phyloP scores from a whole-genome alignment of 257 asterid genomes.

The Gentiana straminea region DNA sequence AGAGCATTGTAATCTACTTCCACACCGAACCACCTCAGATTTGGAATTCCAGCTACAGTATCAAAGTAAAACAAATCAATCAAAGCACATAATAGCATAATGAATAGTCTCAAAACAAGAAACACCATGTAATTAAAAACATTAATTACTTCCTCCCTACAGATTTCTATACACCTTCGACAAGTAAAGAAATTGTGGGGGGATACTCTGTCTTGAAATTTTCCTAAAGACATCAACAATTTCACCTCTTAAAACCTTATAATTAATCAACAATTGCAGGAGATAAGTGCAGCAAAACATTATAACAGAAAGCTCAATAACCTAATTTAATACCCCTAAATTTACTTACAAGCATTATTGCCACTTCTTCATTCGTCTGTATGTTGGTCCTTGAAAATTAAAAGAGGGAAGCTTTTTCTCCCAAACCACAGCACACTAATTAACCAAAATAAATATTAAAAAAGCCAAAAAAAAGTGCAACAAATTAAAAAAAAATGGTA shows the following conservation, averaged over 20 bases:
- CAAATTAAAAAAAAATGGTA: no score
- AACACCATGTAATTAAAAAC: neutral
- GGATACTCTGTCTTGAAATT: slow-evolving; percentile 92
- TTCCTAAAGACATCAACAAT: slow-evolving; percentile 37
- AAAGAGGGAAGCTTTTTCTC: neutral
- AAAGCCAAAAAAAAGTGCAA: no score
- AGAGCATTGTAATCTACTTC: slow-evolving; percentile 95
- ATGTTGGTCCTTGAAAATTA: slow-evolving; percentile 40
- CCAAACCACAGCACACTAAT: neutral
- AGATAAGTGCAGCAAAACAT: neutral
- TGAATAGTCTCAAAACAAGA: neutral
- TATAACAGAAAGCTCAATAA: no score
- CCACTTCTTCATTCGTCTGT: slow-evolving; percentile 81
- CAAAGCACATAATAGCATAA: slow-evolving; percentile 2
- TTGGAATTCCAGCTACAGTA: slow-evolving; percentile 87
- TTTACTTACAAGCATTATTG: slow-evolving; percentile 70
- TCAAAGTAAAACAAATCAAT: slow-evolving; percentile 18
- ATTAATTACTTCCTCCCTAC: slow-evolving; percentile 96
- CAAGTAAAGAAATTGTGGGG: slow-evolving; percentile 81
- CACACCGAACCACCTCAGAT: slow-evolving; percentile 89
- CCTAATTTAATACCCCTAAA: neutral
- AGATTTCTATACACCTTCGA: slow-evolving; percentile 85
- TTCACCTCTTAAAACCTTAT: neutral
- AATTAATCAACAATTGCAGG: neutral
- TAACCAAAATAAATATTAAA: neutral